Conservation (phyloP, 176 grass and related monocot genomes). For the Musa beccarii region DNA sequence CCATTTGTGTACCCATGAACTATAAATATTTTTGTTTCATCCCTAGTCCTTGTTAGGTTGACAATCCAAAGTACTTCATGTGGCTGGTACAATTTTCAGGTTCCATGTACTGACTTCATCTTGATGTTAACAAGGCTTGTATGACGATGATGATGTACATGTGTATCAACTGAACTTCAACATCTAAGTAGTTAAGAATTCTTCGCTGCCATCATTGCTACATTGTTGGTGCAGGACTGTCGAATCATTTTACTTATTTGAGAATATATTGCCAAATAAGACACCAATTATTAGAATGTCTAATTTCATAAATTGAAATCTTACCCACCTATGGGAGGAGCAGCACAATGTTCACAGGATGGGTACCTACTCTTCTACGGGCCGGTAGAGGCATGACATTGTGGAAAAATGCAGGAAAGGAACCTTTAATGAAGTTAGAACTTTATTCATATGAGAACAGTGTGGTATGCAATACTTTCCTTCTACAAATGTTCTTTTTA, state of each 20-base stretch:
- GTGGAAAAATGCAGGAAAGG: constrained; percentile 56
- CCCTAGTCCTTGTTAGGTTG: too few species aligned
- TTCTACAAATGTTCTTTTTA: constrained; percentile 1
- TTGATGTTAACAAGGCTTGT: too few species aligned
- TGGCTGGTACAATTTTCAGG: too few species aligned
- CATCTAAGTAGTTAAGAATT: too few species aligned
- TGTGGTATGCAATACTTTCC: constrained; percentile 30
- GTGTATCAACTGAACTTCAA: too few species aligned
- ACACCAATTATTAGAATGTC: neutral
- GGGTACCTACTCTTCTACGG: constrained; percentile 83
- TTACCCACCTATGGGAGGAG: neutral
- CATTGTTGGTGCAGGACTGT: too few species aligned
- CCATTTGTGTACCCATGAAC: too few species aligned
- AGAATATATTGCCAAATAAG: neutral
- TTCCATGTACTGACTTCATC: too few species aligned
- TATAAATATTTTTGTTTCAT: too few species aligned
- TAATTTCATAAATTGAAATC: neutral
- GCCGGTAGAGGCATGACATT: constrained; percentile 86
- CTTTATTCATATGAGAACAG: constrained; percentile 95
- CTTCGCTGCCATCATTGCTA: too few species aligned
- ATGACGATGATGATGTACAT: too few species aligned
- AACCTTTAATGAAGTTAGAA: constrained; percentile 57
- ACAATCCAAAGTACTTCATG: too few species aligned
- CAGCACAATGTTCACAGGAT: constrained; percentile 83
- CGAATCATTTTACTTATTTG: neutral